These are phyloP conservation scores for Candida neerlandica DNA, from an alignment of 1,139 yeast species.

Conservation along the genomic window DNA sequence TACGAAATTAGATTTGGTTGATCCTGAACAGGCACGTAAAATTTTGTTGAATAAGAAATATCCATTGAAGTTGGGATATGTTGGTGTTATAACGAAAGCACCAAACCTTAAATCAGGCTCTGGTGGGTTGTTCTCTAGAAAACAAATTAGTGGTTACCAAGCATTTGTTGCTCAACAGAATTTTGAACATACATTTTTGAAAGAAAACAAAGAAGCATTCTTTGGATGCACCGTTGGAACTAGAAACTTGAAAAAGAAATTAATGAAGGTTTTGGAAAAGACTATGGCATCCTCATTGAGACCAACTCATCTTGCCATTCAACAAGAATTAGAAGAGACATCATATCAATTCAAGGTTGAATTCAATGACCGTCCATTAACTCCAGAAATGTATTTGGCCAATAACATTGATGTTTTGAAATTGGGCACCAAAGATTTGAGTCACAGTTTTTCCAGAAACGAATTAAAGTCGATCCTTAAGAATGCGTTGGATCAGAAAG, in stretches of 20 bases:
- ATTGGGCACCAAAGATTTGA: conserved; percentile 82
- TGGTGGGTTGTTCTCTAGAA: conserved; percentile 36
- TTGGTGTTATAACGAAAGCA: conserved; percentile 89
- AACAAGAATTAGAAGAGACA: conserved; percentile 91
- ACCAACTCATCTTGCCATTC: conserved; percentile 85
- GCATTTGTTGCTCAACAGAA: conserved; percentile 64
- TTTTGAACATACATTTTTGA: conserved; percentile 61
- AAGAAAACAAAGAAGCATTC: conserved; percentile 62
- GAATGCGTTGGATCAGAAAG: conserved; percentile 85
- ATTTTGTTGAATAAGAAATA: conserved; percentile 77
- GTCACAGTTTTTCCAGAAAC: conserved; percentile 78
- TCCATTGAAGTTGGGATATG: conserved; percentile 94
- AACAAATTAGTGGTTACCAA: conserved; percentile 42
- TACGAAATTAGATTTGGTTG: conserved; percentile 89
- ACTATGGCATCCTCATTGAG: conserved; percentile 89
- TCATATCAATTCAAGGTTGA: conserved; percentile 93
- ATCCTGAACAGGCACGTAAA: conserved; percentile 68
- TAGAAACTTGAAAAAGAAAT: conserved; percentile 69
- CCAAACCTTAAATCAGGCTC: conserved; percentile 42
- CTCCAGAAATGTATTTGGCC: conserved; percentile 92
- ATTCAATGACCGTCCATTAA: conserved; percentile 89
- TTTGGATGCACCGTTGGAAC: conserved; percentile 77
- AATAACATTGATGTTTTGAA: conserved; percentile 88
- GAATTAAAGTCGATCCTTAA: conserved; percentile 80
- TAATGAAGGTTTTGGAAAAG: conserved; percentile 83